Evolutionary conservation across 768 basidiomycete species (phyloP).

Genomic region (Leccinum subgranulosum): DNA sequence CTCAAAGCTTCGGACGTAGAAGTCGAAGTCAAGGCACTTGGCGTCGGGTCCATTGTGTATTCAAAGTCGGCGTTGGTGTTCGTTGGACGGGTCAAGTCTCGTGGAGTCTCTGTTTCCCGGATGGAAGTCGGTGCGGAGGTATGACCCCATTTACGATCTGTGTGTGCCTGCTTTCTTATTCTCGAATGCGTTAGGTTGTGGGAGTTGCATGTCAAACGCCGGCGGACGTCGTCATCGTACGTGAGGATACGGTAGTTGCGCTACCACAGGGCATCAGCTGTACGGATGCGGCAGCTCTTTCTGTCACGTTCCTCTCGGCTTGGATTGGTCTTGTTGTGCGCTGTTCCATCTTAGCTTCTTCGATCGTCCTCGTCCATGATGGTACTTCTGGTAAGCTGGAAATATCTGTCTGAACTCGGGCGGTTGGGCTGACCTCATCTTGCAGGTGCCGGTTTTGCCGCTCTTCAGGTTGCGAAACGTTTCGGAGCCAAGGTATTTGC

Average conservation of each 20-base stretch:
- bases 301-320: constrained; percentile 22
- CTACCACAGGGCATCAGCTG: constrained; percentile 14
- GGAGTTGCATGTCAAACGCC: constrained; percentile 17
- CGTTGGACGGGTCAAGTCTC: constrained; percentile 18
- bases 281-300: constrained; percentile 20
- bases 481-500: constrained; percentile 18
- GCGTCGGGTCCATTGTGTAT: constrained; percentile 2
- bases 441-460: constrained; percentile 23
- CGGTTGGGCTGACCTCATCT: not conserved
- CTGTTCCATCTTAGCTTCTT: constrained; percentile 18
- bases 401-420: not conserved
- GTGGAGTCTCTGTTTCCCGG: constrained; percentile 3
- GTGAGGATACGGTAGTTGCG: constrained; percentile 7
- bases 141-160: not conserved
- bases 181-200: constrained; percentile 9
- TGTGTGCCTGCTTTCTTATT: not conserved
- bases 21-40: constrained; percentile 15
- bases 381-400: constrained; percentile 21
- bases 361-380: constrained; percentile 26
- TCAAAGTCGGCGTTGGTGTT: constrained; percentile 15
- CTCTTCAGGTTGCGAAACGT: constrained; percentile 23
- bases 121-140: constrained; percentile 12
- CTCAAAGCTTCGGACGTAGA: constrained; percentile 19
- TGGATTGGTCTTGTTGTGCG: constrained; percentile 26
- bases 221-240: constrained; percentile 15